Conservation (phyloP, 805 yeast species). For the Clavispora santaluciae region DNA sequence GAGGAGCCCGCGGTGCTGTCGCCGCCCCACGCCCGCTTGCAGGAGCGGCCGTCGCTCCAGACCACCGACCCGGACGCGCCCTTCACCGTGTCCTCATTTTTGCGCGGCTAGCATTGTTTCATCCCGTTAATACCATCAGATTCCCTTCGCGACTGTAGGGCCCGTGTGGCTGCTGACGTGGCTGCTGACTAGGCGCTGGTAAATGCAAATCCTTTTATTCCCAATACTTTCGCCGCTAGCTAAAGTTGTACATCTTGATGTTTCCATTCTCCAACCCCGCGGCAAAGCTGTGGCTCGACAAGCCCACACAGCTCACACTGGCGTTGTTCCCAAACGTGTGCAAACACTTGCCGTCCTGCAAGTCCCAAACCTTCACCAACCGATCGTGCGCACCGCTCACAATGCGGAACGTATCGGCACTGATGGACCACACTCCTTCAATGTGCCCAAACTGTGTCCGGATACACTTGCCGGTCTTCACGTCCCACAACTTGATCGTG, state of each 20-base stretch:
- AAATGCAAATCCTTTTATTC: neutral
- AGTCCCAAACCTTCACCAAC: constrained; percentile 88
- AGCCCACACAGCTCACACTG: constrained; percentile 62
- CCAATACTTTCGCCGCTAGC: constrained; percentile 1
- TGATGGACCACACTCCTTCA: constrained; percentile 97
- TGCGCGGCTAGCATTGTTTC: constrained; percentile 1
- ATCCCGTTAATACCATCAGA: neutral
- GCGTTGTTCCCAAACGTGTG: constrained; percentile 81
- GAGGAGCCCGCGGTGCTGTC: constrained; percentile 8
- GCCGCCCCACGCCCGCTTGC: neutral
- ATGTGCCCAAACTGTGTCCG: constrained; percentile 96
- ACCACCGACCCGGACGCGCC: constrained; percentile 1
- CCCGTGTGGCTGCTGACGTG: too few relatives aligned
- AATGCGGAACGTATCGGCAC: constrained; percentile 92
- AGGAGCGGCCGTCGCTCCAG: neutral
- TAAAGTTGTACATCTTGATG: constrained; percentile 60
- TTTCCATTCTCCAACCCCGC: constrained; percentile 88
- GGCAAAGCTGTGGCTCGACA: constrained; percentile 85
- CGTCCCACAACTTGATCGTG: constrained; percentile 91
- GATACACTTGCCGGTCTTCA: constrained; percentile 78
- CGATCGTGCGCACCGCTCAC: constrained; percentile 94
- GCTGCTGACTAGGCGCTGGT: too few relatives aligned
- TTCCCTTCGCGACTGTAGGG: too few relatives aligned
- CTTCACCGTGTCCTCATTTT: constrained; percentile 2
- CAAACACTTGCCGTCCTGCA: constrained; percentile 90